Conservation (phyloP, 1,284 basidiomycete species). For the Sporisorium reilianum region DNA sequence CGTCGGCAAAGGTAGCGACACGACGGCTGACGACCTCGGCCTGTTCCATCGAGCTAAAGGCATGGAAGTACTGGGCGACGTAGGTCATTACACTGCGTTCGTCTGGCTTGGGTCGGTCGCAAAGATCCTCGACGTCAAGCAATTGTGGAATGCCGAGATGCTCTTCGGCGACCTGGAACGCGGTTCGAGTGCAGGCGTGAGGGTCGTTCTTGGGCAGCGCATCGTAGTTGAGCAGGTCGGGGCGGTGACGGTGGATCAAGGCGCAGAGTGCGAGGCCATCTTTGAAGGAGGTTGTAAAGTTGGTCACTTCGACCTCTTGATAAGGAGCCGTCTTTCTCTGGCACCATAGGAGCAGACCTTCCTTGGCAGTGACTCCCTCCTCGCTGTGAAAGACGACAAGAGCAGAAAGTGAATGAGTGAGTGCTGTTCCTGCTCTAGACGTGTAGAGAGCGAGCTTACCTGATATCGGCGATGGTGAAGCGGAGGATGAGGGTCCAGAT, state of each 20-base stretch:
- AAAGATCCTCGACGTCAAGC: constrained; percentile 95
- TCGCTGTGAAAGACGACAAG: constrained; percentile 75
- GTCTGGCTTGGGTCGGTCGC: constrained; percentile 86
- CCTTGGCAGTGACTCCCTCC: constrained; percentile 95
- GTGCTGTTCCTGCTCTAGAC: not conserved
- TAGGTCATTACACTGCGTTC: constrained; percentile 97
- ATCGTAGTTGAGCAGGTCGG: constrained; percentile 90
- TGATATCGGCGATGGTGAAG: constrained; percentile 98
- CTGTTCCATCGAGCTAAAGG: constrained; percentile 96
- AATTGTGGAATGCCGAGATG: constrained; percentile 77
- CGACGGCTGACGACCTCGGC: constrained; percentile 92
- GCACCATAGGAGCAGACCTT: constrained; percentile 93
- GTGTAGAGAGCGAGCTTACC: not conserved
- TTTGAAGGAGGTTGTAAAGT: constrained; percentile 91
- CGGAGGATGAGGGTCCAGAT: constrained; percentile 92
- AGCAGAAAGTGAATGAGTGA: not conserved
- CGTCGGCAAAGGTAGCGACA: constrained; percentile 94
- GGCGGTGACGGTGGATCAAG: constrained; percentile 94
- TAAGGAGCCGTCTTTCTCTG: constrained; percentile 94
- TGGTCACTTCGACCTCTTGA: constrained; percentile 89
- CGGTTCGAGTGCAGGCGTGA: constrained; percentile 54
- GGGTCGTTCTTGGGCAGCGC: constrained; percentile 76
- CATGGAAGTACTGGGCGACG: constrained; percentile 96
- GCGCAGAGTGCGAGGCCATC: constrained; percentile 96
- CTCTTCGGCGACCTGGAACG: constrained; percentile 42